These are phyloP conservation scores for Colletotrichum australisinense DNA, from an alignment of 2,329 filamentous ascomycete genomes.

Conservation along the genomic window DNA sequence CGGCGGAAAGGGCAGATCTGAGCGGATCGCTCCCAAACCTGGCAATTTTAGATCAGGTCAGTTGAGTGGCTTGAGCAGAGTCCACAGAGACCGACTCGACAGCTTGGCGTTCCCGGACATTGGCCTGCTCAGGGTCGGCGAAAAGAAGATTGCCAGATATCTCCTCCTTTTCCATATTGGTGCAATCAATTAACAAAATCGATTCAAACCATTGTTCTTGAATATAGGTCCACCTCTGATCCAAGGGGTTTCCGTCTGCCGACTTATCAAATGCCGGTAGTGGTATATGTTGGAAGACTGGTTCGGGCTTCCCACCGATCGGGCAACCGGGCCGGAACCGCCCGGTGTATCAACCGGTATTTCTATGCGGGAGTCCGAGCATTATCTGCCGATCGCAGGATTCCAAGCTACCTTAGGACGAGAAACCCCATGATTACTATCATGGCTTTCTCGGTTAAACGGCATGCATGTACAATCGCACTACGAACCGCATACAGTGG, in stretches of 20 bases:
- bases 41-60: too few species aligned
- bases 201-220: too few species aligned
- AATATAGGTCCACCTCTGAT: too few species aligned
- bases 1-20: too few species aligned
- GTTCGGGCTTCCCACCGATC: neutral
- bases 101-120: neutral
- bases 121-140: too few species aligned
- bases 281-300: neutral
- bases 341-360: neutral
- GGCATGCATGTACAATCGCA: neutral
- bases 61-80: too few species aligned
- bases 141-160: neutral
- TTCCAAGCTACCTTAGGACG: neutral
- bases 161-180: neutral
- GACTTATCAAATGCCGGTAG: neutral
- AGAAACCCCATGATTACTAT: neutral
- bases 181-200: neutral
- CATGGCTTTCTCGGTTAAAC: neutral
- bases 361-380: neutral
- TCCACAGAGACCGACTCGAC: neutral
- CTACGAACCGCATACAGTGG: neutral
- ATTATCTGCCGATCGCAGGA: neutral
- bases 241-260: neutral
- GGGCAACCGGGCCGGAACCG: neutral
- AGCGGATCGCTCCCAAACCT: too few species aligned